Percentiles rank a stretch among this genome's conserved stretches.
phyloP scores from a whole-genome alignment of 139 green algal genomes.

The Coelastrella sp. region DNA sequence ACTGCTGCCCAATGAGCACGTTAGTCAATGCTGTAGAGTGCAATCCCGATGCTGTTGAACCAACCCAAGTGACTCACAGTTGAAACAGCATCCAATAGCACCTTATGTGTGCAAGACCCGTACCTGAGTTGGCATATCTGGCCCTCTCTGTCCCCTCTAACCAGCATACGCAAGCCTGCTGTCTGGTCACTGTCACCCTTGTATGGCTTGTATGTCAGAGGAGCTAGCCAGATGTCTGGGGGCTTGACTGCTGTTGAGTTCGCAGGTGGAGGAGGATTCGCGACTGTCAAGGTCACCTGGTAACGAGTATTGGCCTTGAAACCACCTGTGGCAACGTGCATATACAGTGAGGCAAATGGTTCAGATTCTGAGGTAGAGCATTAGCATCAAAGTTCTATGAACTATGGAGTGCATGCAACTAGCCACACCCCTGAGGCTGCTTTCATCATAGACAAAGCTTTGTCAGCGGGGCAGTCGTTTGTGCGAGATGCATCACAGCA shows the following conservation, averaged over 20 bases:
- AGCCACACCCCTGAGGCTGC: too few relatives aligned
- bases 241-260: neutral
- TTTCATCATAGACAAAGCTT: too few relatives aligned
- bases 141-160: slow-evolving; percentile 26
- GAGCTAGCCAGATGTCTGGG: slow-evolving; percentile 10
- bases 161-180: neutral
- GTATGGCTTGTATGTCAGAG: neutral
- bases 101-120: neutral
- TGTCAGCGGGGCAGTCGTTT: too few relatives aligned
- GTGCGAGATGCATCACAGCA: too few relatives aligned
- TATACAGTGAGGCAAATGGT: too few relatives aligned
- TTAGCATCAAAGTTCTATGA: too few relatives aligned
- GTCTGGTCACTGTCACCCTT: too few relatives aligned
- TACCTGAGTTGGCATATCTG: slow-evolving; percentile 14
- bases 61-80: neutral
- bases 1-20: too few relatives aligned
- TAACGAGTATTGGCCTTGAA: slow-evolving; percentile 3
- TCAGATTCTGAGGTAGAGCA: too few relatives aligned
- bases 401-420: too few relatives aligned
- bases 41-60: too few relatives aligned
- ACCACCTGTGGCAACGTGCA: neutral
- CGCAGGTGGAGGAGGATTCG: neutral
- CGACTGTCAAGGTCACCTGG: neutral
- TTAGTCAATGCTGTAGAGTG: too few relatives aligned
- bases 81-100: neutral